phyloP scores from a whole-genome alignment of 2,329 filamentous ascomycete species.

The Penicillium sp. region DNA sequence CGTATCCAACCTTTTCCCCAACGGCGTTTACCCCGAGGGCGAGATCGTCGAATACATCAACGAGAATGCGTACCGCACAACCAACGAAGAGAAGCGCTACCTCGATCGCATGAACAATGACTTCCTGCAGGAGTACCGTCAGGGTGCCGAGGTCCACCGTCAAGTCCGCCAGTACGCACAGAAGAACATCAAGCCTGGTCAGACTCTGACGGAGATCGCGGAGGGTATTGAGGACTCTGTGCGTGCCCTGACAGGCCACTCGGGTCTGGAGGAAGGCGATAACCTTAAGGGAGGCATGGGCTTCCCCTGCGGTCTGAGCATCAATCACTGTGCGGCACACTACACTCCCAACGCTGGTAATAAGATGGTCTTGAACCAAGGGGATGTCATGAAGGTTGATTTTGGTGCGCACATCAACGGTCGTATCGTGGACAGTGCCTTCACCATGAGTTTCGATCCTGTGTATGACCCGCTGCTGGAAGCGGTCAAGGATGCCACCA shows the following conservation, averaged over 20 bases:
- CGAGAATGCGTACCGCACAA: conserved; percentile 78
- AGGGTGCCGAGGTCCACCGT: conserved; percentile 85
- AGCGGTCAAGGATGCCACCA: conserved; percentile 68
- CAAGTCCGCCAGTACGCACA: conserved; percentile 84
- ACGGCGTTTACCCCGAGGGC: conserved; percentile 71
- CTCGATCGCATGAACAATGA: conserved; percentile 78
- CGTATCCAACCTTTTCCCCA: conserved; percentile 72
- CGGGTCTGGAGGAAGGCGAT: conserved; percentile 76
- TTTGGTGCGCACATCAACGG: conserved; percentile 72
- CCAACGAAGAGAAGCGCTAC: conserved; percentile 80
- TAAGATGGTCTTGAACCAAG: conserved; percentile 66
- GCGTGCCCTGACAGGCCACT: conserved; percentile 73
- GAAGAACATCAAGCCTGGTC: conserved; percentile 77
- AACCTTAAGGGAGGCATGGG: conserved; percentile 78
- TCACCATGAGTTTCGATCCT: conserved; percentile 68
- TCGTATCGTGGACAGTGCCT: conserved; percentile 70
- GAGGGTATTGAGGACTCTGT: conserved; percentile 86
- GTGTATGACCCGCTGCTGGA: conserved; percentile 68
- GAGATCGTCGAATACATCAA: conserved; percentile 76
- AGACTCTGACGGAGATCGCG: conserved; percentile 77
- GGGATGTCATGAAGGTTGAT: conserved; percentile 74
- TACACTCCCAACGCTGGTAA: conserved; percentile 87
- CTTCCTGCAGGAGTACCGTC: conserved; percentile 77
- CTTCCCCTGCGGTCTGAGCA: conserved; percentile 79
- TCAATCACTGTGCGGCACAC: conserved; percentile 84